Conservation (phyloP, 768 basidiomycete species). For the Hebeloma cylindrosporum region DNA sequence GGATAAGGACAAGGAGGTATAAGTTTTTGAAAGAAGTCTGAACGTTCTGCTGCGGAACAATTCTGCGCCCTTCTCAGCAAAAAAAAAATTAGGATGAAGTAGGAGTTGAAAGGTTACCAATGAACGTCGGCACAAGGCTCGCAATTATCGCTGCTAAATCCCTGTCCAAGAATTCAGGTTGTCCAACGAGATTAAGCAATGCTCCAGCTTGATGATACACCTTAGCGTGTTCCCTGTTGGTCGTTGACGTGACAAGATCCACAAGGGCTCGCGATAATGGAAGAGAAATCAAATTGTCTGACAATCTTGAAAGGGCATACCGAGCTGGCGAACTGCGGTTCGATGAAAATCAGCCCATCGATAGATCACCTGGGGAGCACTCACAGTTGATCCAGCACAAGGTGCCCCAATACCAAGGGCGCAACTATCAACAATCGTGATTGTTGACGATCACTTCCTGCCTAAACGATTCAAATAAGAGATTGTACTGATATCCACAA, state of each 20-base stretch:
- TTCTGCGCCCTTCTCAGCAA: slow-evolving; percentile 35
- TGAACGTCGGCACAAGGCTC: slow-evolving; percentile 46
- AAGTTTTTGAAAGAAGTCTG: slow-evolving; percentile 58
- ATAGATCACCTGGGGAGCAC: no score
- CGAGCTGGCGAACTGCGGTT: slow-evolving; percentile 55
- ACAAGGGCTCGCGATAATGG: slow-evolving; percentile 49
- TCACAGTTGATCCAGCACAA: slow-evolving; percentile 64
- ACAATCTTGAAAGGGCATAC: slow-evolving; percentile 55
- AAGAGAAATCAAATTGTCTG: slow-evolving; percentile 41
- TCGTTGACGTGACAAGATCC: slow-evolving; percentile 48
- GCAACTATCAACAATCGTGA: slow-evolving; percentile 53
- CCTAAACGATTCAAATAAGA: slow-evolving; percentile 23
- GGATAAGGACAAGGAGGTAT: slow-evolving; percentile 55
- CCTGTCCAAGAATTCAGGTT: slow-evolving; percentile 45
- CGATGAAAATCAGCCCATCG: no score
- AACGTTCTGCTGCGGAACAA: slow-evolving; percentile 60
- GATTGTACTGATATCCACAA: slow-evolving; percentile 3
- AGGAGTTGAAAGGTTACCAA: slow-evolving; percentile 41
- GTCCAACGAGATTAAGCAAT: slow-evolving; percentile 41
- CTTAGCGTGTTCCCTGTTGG: slow-evolving; percentile 53
- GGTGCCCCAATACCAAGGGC: slow-evolving; percentile 64
- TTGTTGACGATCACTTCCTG: slow-evolving; percentile 36
- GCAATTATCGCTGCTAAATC: slow-evolving; percentile 47
- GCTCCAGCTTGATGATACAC: slow-evolving; percentile 50
- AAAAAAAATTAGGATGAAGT: background rate